Evolutionary conservation across 106 monocot species (phyloP), one percentile per base, ranked within the genome.

Genomic region (Allium sativum): DNA sequence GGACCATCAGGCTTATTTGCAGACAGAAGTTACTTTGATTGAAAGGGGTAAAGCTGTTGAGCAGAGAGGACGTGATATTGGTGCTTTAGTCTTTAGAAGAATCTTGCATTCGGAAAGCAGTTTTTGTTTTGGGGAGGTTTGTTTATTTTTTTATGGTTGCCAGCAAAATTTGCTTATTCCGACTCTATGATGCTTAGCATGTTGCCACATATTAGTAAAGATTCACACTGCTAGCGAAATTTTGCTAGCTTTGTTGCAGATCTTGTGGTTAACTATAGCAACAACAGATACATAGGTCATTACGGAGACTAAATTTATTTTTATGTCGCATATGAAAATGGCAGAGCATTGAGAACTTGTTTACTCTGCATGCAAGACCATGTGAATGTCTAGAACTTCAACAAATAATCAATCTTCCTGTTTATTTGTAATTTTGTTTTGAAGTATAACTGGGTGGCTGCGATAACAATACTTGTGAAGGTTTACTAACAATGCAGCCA

Each of bases 121-220:
- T 65, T 98, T 98, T 70, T 98, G 98, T 70, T 98, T 88, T 77
- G 98, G 98, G 41, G 98, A 98, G 98, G 98, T 98, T 53, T 69
- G 18, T 51, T 71, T 52, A 5, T 31, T 31, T 5, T 31, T 31
- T 5, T 31, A 31, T 31, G 31, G 31, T 31, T 31, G 31, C 31
- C 31, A 31, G 31, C 31, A 31, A 31, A 31, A 31, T 31, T 31
- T 31, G 31, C 31, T 31, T 31, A 31, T 31, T 31, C 31, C 31
- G 31, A 31, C 31, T 31, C 31, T 31, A 31, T 2, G 31, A 31
- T 31, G 31, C 31, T 31, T 31, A 31, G 31, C 19, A 50, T n/a
- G n/a, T 3, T 31, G 31, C 31, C 31, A 31, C 31, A 31, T 31
- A 31, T 31, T 31, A 31, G 31, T 31, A 31, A 31, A 31, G 2